These are phyloP conservation scores for Saccharum officinarum DNA, from an alignment of 176 grass and related monocot genomes.

Conservation along the genomic window DNA sequence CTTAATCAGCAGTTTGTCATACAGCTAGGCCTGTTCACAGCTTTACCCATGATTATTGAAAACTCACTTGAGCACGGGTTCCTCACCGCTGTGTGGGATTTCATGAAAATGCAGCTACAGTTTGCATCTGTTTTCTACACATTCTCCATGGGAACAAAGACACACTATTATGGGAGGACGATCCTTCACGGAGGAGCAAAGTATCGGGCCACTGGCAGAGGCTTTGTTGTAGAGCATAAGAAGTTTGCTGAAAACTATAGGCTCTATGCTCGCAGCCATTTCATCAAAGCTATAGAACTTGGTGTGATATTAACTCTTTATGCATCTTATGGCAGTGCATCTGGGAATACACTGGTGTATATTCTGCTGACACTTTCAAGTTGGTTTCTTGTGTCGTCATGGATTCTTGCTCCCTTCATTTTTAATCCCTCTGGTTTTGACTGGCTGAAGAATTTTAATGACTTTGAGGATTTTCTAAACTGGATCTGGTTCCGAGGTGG, in stretches of 20 bases:
- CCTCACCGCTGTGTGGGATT: conserved; percentile 89
- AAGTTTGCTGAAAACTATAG: conserved; percentile 94
- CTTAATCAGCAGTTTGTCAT: conserved; percentile 96
- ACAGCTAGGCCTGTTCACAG: conserved; percentile 91
- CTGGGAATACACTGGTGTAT: conserved; percentile 79
- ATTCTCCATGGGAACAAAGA: conserved; percentile 97
- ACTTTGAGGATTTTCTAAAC: conserved; percentile 89
- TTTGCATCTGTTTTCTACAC: conserved; percentile 96
- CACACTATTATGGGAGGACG: conserved; percentile 92
- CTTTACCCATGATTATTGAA: conserved; percentile 95
- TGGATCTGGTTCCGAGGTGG: conserved; percentile 90
- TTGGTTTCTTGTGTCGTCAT: conserved; percentile 91
- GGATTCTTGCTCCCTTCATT: conserved; percentile 87
- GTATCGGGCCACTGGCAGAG: conserved; percentile 91
- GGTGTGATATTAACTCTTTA: conserved; percentile 82
- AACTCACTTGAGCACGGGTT: conserved; percentile 92
- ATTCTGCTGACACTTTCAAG: conserved; percentile 83
- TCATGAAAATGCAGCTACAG: conserved; percentile 93
- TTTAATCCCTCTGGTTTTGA: conserved; percentile 96
- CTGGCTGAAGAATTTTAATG: conserved; percentile 97
- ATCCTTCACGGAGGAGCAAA: conserved; percentile 96
- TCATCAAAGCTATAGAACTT: conserved; percentile 91
- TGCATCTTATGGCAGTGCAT: conserved; percentile 65
- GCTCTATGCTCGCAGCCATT: conserved; percentile 87
- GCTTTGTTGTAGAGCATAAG: conserved; percentile 96